These are phyloP conservation scores for Cladophialophora bantiana DNA, from an alignment of 2,329 filamentous ascomycete species.

Conservation along the genomic window DNA sequence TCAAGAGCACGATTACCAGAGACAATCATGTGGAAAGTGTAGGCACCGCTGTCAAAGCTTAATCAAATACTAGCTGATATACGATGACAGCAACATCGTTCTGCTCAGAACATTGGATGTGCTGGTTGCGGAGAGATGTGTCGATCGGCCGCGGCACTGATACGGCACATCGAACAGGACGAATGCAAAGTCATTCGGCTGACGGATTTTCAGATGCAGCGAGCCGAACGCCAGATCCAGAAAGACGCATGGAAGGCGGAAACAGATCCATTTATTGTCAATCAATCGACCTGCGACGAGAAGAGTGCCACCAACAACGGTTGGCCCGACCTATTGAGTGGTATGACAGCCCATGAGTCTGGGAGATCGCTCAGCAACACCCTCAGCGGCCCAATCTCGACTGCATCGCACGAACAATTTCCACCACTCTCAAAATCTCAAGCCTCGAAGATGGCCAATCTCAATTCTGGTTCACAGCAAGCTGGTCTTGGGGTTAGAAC, in stretches of 20 bases:
- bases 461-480: background rate
- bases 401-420: slow-evolving; percentile 23
- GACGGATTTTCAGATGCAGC: slow-evolving; percentile 55
- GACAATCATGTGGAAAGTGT: slow-evolving; percentile 61
- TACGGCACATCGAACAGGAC: slow-evolving; percentile 63
- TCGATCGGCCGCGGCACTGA: slow-evolving; percentile 55
- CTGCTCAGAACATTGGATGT: slow-evolving; percentile 60
- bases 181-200: slow-evolving; percentile 55
- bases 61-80: slow-evolving; percentile 3
- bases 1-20: slow-evolving; percentile 60
- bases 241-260: slow-evolving; percentile 43
- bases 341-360: background rate
- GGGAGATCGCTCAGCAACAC: slow-evolving; percentile 22
- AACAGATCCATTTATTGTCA: slow-evolving; percentile 16
- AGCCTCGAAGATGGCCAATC: background rate
- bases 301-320: slow-evolving; percentile 10
- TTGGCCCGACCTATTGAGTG: slow-evolving; percentile 13
- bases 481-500: slow-evolving; percentile 1
- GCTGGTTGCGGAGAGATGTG: slow-evolving; percentile 56
- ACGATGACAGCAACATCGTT: slow-evolving; percentile 45
- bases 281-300: slow-evolving; percentile 3
- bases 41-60: slow-evolving; percentile 36
- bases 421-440: slow-evolving; percentile 16
- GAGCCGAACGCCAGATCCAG: slow-evolving; percentile 59
- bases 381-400: slow-evolving; percentile 23